Evolutionary conservation across 352 stramenopile species (phyloP), one percentile per base, ranked within the genome.

Genomic region (Thalassiosira mediterranea): DNA sequence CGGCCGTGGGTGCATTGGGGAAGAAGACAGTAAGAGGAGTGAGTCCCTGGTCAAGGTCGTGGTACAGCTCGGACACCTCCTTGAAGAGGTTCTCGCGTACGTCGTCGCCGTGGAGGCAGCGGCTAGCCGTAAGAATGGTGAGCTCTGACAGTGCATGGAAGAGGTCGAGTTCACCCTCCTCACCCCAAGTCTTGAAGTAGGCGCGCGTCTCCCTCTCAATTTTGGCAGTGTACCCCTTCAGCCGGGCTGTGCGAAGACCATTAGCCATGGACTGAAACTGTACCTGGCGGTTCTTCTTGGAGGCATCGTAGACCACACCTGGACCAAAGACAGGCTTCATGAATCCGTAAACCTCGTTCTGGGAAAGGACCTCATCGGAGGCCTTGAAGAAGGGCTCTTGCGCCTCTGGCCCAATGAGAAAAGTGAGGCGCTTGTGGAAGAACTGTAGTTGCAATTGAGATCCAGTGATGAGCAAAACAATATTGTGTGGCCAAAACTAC

Each of bases 281-380:
- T 32, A 95, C 85, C 66, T 94, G 91, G 34, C 94, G 83, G 62
- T 95, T 95, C 64, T 93, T 95, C 26, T 91, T 91, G 44, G 79
- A 63, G 19, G 84, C 84, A 72, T 93, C 87, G 74, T 93, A 93
- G 1, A 93, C 84, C 53, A 98, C 88, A 37, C 86, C 90, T 4
- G 85, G 80, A 37, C 95, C 95, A 81, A 98, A 98, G 29, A 98
- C 94, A 1, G 94, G 91, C 66, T 89, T 95, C 91, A 97, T 98
- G 79, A 97, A 97, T 25, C 89, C 81, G 75, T 98, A 98, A 4
- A 95, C 92, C 76, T 95, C 92, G 53, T 93, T 83, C 79, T 97
- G 95, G 57, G 85, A 92, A 61, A 98, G 82, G 13, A 94, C 85
- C 58, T 97, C 94, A 73, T 98, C 94, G 29, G 71, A 84, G 29